Base-by-base conservation (phyloP, 2,329 filamentous ascomycete species). In the Penicillium fuscoglaucum region DNA sequence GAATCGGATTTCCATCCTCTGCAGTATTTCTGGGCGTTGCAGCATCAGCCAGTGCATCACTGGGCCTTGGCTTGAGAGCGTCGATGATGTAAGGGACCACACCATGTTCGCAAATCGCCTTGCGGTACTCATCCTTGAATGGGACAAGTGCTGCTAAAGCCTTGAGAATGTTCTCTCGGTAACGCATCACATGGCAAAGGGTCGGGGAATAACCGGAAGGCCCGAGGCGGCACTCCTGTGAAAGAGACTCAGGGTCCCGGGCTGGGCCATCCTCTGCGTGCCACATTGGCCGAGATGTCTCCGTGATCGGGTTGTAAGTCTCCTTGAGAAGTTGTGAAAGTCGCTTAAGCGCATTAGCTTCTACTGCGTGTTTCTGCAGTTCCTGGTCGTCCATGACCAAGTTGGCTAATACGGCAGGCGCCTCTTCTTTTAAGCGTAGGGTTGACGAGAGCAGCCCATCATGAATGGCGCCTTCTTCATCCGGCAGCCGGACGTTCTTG, bases 101-200 rank as follows among this genome's bases (percentile, higher is more conserved):
- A n/a, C 92, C 91, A 66, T 90, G 86, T 26, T 93, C 88, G 52
- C 95, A 89, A 47, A 98, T 84, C 0, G 84, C 83, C 70, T 96
- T 96, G 44, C 93, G 84, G 69, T 93, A 91, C 26, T 90, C 86
- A 66, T 98, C 92, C 68, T 92, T 91, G 66, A 89, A 88, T 3
- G 90, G 86, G 1, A 90, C 86, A 51, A 98, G 80, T 2, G 91
- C 89, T n/a, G 90, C 90, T 56, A 98, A 79, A 1, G 91, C 92
- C 68, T 88, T 87, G 19, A 98, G 77, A 1, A 87, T 84, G 50
- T 85, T 88, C 73, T 93, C 90, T 54, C 95, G 86, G 63, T 92
- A 84, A 65, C 83, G 88, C 74, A 93, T 87, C 26, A 87, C 86
- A 73, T 96, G 91, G 17, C 81, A 63, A 74, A 85, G 69, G 81